Evolutionary conservation across 2,329 filamentous ascomycete genomes (phyloP).

Genomic region (Neurospora crassa): DNA sequence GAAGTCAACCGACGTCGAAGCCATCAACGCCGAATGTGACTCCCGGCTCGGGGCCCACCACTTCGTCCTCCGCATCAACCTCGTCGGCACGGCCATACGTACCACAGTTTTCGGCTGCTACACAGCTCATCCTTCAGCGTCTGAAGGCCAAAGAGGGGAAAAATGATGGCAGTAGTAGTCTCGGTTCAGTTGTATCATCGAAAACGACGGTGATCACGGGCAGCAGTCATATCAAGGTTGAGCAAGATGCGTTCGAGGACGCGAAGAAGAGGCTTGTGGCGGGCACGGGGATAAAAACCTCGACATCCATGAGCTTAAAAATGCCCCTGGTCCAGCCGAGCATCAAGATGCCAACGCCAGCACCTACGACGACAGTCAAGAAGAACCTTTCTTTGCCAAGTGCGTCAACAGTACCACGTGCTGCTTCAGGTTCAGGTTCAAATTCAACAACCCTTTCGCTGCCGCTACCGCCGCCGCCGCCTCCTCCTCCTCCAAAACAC

Average conservation of each 20-base stretch:
- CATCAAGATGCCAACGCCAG: conserved; percentile 1
- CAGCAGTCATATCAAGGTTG: conserved; percentile 20
- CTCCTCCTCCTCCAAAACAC: not conserved
- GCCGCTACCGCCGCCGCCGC: not conserved
- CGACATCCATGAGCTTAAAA: conserved; percentile 26
- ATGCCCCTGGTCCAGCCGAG: conserved; percentile 20
- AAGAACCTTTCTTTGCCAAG: not conserved
- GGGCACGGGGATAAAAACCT: conserved; percentile 28
- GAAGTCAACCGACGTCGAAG: not conserved
- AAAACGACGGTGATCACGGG: conserved; percentile 17
- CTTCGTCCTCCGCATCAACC: not conserved
- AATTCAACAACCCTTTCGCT: conserved; percentile 8
- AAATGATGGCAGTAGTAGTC: conserved; percentile 12
- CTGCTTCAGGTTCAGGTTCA: not conserved
- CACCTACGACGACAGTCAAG: conserved; percentile 7
- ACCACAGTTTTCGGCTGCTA: conserved; percentile 25
- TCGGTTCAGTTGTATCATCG: conserved; percentile 26
- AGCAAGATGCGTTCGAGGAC: conserved; percentile 24
- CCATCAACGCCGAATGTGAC: not conserved
- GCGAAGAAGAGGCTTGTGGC: conserved; percentile 28
- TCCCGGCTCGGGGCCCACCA: not conserved
- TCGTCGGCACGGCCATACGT: conserved; percentile 16
- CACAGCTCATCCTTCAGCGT: conserved; percentile 31
- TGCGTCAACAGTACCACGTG: not conserved
- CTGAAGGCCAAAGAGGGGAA: conserved; percentile 23